These are phyloP conservation scores for Volutella citrinella DNA, from an alignment of 2,329 filamentous ascomycete genomes.

Conservation along the genomic window DNA sequence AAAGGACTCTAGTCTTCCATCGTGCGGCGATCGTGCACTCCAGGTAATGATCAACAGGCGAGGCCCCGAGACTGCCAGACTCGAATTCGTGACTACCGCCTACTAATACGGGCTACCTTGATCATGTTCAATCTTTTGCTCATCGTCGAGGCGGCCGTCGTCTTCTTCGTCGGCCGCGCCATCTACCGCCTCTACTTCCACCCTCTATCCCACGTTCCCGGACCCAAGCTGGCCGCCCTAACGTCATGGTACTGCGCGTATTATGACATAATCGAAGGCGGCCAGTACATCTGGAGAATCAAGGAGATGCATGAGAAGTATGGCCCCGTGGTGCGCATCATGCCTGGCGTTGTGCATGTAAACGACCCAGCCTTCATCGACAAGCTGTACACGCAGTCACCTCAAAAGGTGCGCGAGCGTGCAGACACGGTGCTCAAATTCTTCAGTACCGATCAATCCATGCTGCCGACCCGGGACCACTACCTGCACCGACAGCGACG, in stretches of 20 bases:
- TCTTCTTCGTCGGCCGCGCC: no score
- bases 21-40: no score
- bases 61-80: no score
- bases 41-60: no score
- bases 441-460: conserved; percentile 5
- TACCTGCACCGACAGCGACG: conserved; percentile 19
- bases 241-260: conserved; percentile 14
- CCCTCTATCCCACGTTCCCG: conserved; percentile 19
- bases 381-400: conserved; percentile 15
- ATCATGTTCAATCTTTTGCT: no score
- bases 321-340: conserved; percentile 30
- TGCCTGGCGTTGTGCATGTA: conserved; percentile 24
- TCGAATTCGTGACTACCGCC: no score
- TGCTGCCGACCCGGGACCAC: conserved; percentile 20
- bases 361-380: conserved; percentile 25
- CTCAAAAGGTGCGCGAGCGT: conserved; percentile 10
- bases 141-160: no score
- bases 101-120: no score
- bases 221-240: conserved; percentile 19
- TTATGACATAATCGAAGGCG: conserved; percentile 12
- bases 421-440: conserved; percentile 6
- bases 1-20: no score
- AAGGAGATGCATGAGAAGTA: conserved; percentile 36
- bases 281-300: conserved; percentile 14
- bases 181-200: conserved; percentile 20